These are phyloP conservation scores for Sanghuangporus sanghuang DNA, from an alignment of 1,284 basidiomycete genomes.

Conservation along the genomic window DNA sequence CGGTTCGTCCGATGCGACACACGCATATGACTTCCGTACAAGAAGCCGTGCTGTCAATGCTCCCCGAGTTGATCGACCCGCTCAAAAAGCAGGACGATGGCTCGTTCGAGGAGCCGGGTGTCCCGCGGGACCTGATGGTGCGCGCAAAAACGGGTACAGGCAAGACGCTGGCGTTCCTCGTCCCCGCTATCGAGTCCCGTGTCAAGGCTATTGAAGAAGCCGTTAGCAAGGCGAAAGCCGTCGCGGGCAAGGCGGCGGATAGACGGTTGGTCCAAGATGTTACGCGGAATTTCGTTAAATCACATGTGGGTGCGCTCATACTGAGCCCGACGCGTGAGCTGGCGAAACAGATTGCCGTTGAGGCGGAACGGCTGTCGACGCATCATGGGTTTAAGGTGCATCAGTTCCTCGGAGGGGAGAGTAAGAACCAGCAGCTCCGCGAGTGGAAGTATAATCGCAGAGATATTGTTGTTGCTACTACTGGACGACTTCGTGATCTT, in stretches of 20 bases:
- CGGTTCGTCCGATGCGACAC: constrained; percentile 65
- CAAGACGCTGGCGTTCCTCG: constrained; percentile 88
- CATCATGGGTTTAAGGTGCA: constrained; percentile 67
- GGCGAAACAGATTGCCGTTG: constrained; percentile 89
- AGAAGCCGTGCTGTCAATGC: constrained; percentile 66
- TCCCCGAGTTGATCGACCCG: constrained; percentile 53
- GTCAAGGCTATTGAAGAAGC: constrained; percentile 42
- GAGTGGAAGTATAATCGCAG: constrained; percentile 61
- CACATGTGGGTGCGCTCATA: constrained; percentile 72
- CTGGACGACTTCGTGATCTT: constrained; percentile 85
- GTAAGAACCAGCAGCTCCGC: constrained; percentile 61
- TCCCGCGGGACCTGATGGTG: constrained; percentile 63
- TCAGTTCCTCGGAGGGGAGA: constrained; percentile 79
- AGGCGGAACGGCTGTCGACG: constrained; percentile 69
- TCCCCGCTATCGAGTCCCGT: constrained; percentile 83
- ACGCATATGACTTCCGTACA: constrained; percentile 84
- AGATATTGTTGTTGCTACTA: constrained; percentile 92
- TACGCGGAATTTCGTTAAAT: constrained; percentile 34
- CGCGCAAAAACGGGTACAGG: constrained; percentile 93
- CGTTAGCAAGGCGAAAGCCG: constrained; percentile 34
- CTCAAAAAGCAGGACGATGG: constrained; percentile 20
- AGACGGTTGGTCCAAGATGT: constrained; percentile 29
- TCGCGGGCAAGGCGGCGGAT: constrained; percentile 36
- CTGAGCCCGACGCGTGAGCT: constrained; percentile 94
- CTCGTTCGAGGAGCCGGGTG: constrained; percentile 26